Base-by-base conservation (phyloP, 345 rosid species). In the Dimocarpus longan region DNA sequence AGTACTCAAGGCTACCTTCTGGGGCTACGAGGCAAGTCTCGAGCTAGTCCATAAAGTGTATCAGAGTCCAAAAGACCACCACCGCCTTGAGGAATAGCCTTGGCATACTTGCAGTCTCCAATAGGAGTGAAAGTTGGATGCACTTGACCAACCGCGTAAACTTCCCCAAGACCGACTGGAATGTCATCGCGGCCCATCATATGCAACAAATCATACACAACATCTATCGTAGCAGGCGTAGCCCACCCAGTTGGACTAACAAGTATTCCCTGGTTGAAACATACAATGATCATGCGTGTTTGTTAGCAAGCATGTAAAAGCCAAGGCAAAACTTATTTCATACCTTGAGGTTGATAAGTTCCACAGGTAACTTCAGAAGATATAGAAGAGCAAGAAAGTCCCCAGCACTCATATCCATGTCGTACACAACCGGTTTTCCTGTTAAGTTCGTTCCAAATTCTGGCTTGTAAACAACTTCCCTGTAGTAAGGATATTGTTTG, bases 161-260 rank as follows among this genome's bases (percentile, higher is more conserved):
- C 59, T n/a, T 89, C 88, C 68, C 99, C 99, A 2, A 93, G 76
- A 71, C 95, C 99, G 13, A 95, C 92, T 0, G 90, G 97, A 78
- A 95, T 91, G 84, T 95, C 99, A 6, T 95, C 98, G 0, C 99
- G 97, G 26, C 99, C 98, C 99, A 95, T 95, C 99, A 95, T 93
- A 79, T 95, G 99, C 79, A 93, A 87, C 40, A 95, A 71, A 79
- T 95, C 99, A 64, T 95, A 95, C 39, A 95, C 82, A 15, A 89
- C 85, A 76, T 95, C 99, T 7, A 93, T 88, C 0, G 98, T 91
- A 59, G 99, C 99, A 54, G 98, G 91, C 79, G 89, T 93, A 44
- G 99, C 98, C 99, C 99, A 95, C 3, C 99, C 98, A 0, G 89
- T 92, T 43, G 98, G 97, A 83, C 84, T 91, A 28, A 92, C 96